Conservation (phyloP, 805 yeast species). For the Yueomyces sinensis region DNA sequence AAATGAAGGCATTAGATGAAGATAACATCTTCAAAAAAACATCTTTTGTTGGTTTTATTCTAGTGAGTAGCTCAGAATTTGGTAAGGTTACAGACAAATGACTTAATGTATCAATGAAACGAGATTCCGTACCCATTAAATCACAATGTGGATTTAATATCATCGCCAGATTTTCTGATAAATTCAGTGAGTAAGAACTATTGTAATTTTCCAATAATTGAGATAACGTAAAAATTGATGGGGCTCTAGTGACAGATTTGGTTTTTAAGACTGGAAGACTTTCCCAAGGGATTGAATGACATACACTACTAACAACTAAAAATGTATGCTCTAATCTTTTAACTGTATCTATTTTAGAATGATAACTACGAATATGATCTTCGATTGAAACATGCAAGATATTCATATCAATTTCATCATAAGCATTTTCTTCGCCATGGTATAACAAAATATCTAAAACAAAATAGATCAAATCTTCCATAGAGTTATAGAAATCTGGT, state of each 20-base stretch:
- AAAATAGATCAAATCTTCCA: constrained; percentile 54
- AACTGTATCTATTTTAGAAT: constrained; percentile 5
- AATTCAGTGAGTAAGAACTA: constrained; percentile 8
- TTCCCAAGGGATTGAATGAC: constrained; percentile 86
- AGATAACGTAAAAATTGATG: constrained; percentile 40
- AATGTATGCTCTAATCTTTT: constrained; percentile 39
- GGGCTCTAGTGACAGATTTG: constrained; percentile 59
- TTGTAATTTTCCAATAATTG: constrained; percentile 21
- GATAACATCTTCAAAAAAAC: constrained; percentile 33
- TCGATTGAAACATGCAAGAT: constrained; percentile 40
- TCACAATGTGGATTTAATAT: constrained; percentile 79
- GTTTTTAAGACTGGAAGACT: constrained; percentile 43
- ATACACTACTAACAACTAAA: constrained; percentile 50
- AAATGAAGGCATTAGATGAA: constrained; percentile 43
- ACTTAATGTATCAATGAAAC: constrained; percentile 35
- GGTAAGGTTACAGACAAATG: constrained; percentile 12
- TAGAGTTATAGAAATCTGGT: constrained; percentile 18
- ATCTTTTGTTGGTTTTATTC: constrained; percentile 44
- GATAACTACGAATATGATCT: constrained; percentile 28
- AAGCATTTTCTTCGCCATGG: constrained; percentile 53
- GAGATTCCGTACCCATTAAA: constrained; percentile 48
- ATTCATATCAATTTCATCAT: constrained; percentile 52
- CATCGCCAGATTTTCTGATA: constrained; percentile 34
- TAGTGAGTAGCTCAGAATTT: constrained; percentile 42
- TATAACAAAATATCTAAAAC: constrained; percentile 45